These are phyloP conservation scores for Aspergillus sp. DNA, from an alignment of 2,329 filamentous ascomycete genomes.

Conservation along the genomic window DNA sequence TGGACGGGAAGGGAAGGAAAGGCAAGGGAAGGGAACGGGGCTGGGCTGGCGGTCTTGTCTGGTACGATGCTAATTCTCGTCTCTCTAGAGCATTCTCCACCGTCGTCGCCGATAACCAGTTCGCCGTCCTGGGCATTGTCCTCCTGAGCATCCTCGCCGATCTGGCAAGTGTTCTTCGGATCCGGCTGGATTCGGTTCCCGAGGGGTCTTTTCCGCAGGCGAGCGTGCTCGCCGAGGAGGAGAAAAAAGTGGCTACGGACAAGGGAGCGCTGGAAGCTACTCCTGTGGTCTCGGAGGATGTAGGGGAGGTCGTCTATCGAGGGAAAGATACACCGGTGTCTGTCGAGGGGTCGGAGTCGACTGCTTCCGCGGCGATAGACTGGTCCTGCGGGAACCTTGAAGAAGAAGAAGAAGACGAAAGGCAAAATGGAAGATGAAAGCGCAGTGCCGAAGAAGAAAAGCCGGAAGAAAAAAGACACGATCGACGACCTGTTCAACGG, in stretches of 20 bases:
- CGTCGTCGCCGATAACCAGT: conserved; percentile 62
- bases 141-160: conserved; percentile 57
- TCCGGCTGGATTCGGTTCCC: background rate
- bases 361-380: background rate
- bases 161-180: conserved; percentile 35
- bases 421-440: conserved; percentile 2
- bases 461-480: conserved; percentile 50
- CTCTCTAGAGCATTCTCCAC: conserved; percentile 50
- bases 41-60: too few species aligned
- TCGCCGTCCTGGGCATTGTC: conserved; percentile 60
- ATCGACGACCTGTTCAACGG: conserved; percentile 66
- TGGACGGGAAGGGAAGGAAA: too few species aligned
- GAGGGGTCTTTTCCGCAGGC: too few species aligned
- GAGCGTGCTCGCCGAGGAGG: conserved; percentile 1
- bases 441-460: conserved; percentile 34
- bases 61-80: background rate
- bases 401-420: too few species aligned
- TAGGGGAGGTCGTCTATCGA: conserved; percentile 18
- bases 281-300: conserved; percentile 11
- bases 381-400: conserved; percentile 4
- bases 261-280: background rate
- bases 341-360: background rate
- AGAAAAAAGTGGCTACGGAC: background rate
- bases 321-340: conserved; percentile 1
- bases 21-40: too few species aligned